Percentiles rank a stretch among this genome's conserved stretches.
Evolutionary conservation across 1,284 basidiomycete species (phyloP).

Genomic region (Volvariella volvacea): DNA sequence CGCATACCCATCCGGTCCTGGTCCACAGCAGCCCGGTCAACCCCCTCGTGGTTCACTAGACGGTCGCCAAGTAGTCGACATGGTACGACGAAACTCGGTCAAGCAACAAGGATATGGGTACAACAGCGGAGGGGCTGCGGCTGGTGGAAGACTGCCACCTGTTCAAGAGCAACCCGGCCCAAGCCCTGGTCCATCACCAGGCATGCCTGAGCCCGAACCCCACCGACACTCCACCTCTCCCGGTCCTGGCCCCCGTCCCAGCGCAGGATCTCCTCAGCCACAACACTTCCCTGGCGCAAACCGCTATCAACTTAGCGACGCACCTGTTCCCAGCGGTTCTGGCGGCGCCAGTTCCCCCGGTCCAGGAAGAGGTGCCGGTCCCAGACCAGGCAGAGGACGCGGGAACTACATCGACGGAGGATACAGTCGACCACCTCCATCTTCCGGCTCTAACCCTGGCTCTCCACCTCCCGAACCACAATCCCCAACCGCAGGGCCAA

Average conservation of each 20-base stretch:
- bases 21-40: slow-evolving; percentile 7
- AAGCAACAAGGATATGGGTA: background rate
- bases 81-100: slow-evolving; percentile 5
- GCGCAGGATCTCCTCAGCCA: slow-evolving; percentile 5
- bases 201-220: background rate
- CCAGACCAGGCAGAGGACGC: background rate
- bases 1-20: background rate
- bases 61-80: slow-evolving; percentile 6
- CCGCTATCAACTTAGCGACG: slow-evolving; percentile 33
- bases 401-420: slow-evolving; percentile 7
- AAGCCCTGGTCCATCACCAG: background rate
- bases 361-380: background rate
- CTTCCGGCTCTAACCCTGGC: background rate
- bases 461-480: background rate
- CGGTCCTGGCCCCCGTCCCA: too few species aligned
- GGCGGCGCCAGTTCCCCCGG: background rate
- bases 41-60: background rate
- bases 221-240: slow-evolving; percentile 1
- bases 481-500: slow-evolving; percentile 9
- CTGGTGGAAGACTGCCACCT: background rate
- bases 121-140: background rate
- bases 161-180: background rate
- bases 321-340: slow-evolving; percentile 6
- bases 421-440: slow-evolving; percentile 14
- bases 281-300: slow-evolving; percentile 24